These are phyloP conservation scores for Euryodendron excelsum DNA, from an alignment of 148 eudicot genomes.

Conservation along the genomic window DNA sequence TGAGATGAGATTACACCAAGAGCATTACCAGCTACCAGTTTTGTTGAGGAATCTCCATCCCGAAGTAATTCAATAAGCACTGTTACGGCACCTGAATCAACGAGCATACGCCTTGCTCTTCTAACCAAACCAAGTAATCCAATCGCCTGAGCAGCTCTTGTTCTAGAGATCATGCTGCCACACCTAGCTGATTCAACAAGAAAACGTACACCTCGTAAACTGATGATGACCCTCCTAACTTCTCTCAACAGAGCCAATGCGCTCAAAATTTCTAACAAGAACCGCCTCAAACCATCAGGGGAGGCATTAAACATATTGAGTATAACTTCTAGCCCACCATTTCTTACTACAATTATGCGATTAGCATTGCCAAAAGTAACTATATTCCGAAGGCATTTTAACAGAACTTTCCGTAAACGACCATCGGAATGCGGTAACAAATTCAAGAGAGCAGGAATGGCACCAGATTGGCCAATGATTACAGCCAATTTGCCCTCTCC, in stretches of 20 bases:
- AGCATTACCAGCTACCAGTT: constrained; percentile 56
- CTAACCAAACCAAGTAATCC: constrained; percentile 49
- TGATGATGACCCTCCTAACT: constrained; percentile 37
- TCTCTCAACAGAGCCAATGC: constrained; percentile 48
- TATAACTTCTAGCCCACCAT: constrained; percentile 43
- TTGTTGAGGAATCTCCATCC: constrained; percentile 38
- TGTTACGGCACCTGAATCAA: constrained; percentile 36
- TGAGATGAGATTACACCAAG: constrained; percentile 61
- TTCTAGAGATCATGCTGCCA: constrained; percentile 50
- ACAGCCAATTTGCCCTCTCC: constrained; percentile 43
- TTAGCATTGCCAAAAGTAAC: constrained; percentile 33
- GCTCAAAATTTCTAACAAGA: constrained; percentile 49
- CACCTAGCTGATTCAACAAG: constrained; percentile 42
- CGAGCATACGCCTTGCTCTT: constrained; percentile 38
- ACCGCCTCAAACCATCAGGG: constrained; percentile 26
- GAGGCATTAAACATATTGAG: constrained; percentile 26
- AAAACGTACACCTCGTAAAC: constrained; percentile 29
- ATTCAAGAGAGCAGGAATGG: constrained; percentile 40
- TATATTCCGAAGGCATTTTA: constrained; percentile 50
- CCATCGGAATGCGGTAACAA: constrained; percentile 32
- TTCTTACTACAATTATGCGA: constrained; percentile 29
- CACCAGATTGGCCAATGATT: constrained; percentile 37
- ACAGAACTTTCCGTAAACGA: constrained; percentile 28
- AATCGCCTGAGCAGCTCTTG: constrained; percentile 63
- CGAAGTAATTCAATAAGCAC: constrained; percentile 43